These are phyloP conservation scores for Cutaneotrichosporon sp. DNA, from an alignment of 1,284 basidiomycete species.

Conservation along the genomic window DNA sequence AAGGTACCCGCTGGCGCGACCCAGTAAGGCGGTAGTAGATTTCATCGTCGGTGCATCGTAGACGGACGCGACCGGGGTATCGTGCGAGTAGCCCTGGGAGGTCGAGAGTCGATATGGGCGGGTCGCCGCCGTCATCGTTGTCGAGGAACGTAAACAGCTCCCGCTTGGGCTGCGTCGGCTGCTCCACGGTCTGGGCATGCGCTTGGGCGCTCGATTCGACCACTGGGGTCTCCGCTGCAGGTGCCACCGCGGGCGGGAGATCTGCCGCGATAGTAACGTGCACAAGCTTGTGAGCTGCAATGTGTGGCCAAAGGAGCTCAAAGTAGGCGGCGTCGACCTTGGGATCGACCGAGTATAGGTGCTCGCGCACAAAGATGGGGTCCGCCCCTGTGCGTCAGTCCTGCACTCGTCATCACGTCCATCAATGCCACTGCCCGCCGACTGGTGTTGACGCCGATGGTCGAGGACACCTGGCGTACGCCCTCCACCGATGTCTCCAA, in stretches of 20 bases:
- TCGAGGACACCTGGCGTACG: background rate
- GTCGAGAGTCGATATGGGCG: constrained; percentile 15
- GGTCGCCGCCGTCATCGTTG: constrained; percentile 24
- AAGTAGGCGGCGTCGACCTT: constrained; percentile 38
- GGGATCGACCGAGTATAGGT: constrained; percentile 28
- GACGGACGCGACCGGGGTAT: constrained; percentile 37
- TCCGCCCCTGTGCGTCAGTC: constrained; percentile 30
- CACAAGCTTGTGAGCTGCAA: constrained; percentile 30
- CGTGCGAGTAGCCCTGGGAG: constrained; percentile 23
- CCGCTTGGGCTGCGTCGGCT: constrained; percentile 7
- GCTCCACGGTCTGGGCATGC: constrained; percentile 16
- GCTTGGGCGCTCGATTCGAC: constrained; percentile 5
- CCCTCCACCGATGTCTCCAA: constrained; percentile 13
- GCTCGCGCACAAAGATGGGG: constrained; percentile 16
- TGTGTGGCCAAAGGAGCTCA: constrained; percentile 30
- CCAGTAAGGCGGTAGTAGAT: constrained; percentile 43
- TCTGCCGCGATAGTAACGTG: constrained; percentile 29
- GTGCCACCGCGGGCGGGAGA: constrained; percentile 19
- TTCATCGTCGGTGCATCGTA: constrained; percentile 39
- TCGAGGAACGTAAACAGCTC: constrained; percentile 22
- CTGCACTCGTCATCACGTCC: background rate
- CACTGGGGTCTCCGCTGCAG: background rate
- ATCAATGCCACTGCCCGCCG: background rate
- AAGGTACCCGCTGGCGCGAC: constrained; percentile 32
- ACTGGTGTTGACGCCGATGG: no score